Evolutionary conservation across 2,329 filamentous ascomycete species (phyloP), one percentile per base, ranked within the genome.

Genomic region (Colletotrichum gigasporum): DNA sequence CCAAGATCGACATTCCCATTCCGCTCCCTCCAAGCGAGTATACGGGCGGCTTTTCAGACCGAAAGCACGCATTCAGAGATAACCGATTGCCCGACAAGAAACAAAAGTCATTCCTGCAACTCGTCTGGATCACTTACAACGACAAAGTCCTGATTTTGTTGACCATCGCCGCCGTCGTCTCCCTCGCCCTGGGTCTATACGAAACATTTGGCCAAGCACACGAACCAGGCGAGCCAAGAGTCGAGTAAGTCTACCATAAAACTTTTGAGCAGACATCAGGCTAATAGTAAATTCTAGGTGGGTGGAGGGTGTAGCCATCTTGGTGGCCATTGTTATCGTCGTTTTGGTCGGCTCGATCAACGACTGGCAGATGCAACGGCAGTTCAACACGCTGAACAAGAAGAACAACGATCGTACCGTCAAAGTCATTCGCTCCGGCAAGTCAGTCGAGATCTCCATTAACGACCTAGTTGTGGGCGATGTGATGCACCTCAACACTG

Each of bases 71-170:
- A 4, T 90, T 84, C 71, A 82, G 84, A 45, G 83, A 84, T 67
- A 91, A 91, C 68, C 73, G 79, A 5, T 74, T 91, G 7, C 89
- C 89, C 0, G 80, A 84, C 37, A 86, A 89, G 68, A 87, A 88
- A 69, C 79, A 85, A 0, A 87, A 85, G 10, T 83, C 85, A 2
- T 82, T 91, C 39, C 81, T 86, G 72, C 79, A 78, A 62, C 72
- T 91, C 7, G 82, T 89, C 63, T 92, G 90, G 90, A 85, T 85
- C 66, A 89, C 90, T 3, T 91, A 91, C 74, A 90, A 92, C 69
- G 91, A 93, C 75, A 91, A 90, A 68, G 88, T 93, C 34, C 84
- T 93, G 37, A 89, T 93, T 37, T 77, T 93, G 5, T 78, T 93
- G 63, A 90, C 89, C 0, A 82, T 87, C 34, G 90, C 90, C 9